These are phyloP conservation scores for Aristolochia californica DNA, from an alignment of 164 flowering plant species.

Conservation along the genomic window DNA sequence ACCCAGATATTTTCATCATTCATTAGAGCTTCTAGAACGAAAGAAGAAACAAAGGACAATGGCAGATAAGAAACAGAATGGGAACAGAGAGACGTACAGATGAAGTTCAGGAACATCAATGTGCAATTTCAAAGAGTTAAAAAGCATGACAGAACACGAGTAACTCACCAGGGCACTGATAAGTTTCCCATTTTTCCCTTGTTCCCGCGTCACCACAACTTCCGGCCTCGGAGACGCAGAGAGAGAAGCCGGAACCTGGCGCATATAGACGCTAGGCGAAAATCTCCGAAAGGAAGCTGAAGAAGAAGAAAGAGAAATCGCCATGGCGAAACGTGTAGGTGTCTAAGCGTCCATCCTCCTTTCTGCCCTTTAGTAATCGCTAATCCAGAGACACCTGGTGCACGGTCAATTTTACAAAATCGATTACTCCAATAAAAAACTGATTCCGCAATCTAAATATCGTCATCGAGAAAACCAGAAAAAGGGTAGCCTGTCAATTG, in stretches of 20 bases:
- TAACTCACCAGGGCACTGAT: constrained; percentile 52
- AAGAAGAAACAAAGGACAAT: not conserved
- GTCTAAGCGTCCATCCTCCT: not conserved
- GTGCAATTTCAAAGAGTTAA: no score
- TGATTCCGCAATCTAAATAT: no score
- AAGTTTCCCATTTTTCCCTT: constrained; percentile 86
- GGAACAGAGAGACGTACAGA: not conserved
- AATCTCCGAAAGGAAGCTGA: not conserved
- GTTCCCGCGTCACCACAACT: constrained; percentile 91
- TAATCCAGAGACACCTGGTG: no score
- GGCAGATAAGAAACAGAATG: not conserved
- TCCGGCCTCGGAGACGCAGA: constrained; percentile 2
- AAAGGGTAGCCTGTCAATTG: no score
- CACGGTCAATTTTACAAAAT: no score
- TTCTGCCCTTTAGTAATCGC: not conserved
- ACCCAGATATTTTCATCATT: not conserved
- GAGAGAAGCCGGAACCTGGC: not conserved
- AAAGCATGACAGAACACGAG: not conserved
- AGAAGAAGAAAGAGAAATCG: constrained; percentile 3
- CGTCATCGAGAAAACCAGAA: no score
- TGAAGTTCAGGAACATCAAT: no score
- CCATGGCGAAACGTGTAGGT: constrained; percentile 10
- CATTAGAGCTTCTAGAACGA: no score
- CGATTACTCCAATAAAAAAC: no score
- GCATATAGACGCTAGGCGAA: not conserved